Conservation (phyloP, 305 asterid genomes). For the Fraxinus platypoda region DNA sequence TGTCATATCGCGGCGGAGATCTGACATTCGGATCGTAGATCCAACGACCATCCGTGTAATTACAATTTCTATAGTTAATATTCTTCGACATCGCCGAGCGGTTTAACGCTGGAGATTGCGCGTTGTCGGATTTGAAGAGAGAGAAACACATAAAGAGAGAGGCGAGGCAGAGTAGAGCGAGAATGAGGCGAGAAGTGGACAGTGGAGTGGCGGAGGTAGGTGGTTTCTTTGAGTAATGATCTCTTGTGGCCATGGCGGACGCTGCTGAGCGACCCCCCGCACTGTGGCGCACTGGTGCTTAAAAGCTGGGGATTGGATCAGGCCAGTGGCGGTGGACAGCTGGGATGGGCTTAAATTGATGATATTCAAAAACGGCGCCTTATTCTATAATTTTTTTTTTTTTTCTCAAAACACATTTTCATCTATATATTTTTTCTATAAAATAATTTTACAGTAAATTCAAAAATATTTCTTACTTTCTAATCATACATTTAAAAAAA, state of each 20-base stretch:
- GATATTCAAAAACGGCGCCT: no score
- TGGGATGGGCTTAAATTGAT: neutral
- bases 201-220: slow-evolving; percentile 29
- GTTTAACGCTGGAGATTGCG: slow-evolving; percentile 21
- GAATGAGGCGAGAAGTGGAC: slow-evolving; percentile 35
- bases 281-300: slow-evolving; percentile 27
- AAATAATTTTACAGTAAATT: no score
- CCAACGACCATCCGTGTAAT: slow-evolving; percentile 75
- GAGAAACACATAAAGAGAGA: slow-evolving; percentile 55
- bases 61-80: slow-evolving; percentile 31
- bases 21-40: slow-evolving; percentile 50
- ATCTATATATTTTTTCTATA: no score
- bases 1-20: slow-evolving; percentile 66
- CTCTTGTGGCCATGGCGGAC: slow-evolving; percentile 47
- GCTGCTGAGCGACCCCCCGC: slow-evolving; percentile 25
- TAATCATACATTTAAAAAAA: no score
- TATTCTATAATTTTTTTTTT: no score
- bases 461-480: no score
- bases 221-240: slow-evolving; percentile 43
- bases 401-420: no score
- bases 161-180: slow-evolving; percentile 46
- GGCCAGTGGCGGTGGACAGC: neutral
- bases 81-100: slow-evolving; percentile 25
- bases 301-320: neutral
- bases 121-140: slow-evolving; percentile 41